Percentiles rank a stretch among this genome's conserved stretches.
phyloP scores from a whole-genome alignment of 148 eudicot genomes.

The Diospyros kaki region DNA sequence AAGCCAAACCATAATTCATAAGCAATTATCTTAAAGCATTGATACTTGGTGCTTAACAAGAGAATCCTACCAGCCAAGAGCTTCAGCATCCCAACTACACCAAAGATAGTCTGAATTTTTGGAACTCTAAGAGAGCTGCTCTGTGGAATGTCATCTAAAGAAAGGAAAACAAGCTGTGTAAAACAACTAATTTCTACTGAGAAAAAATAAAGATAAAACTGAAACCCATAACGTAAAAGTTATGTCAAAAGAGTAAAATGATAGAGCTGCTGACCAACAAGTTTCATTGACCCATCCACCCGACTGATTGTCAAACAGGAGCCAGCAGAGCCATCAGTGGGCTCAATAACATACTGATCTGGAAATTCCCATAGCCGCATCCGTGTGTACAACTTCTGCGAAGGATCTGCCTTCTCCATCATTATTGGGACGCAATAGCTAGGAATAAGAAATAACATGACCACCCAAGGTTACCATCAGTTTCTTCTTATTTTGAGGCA shows the following conservation, averaged over 20 bases:
- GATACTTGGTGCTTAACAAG: constrained; percentile 2
- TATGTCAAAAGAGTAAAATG: constrained; percentile 8
- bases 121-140: constrained; percentile 60
- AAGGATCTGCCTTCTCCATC: constrained; percentile 60
- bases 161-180: constrained; percentile 10
- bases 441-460: constrained; percentile 11
- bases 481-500: not conserved
- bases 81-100: constrained; percentile 83
- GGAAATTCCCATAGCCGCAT: constrained; percentile 95
- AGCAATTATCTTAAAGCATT: too few relatives aligned
- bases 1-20: not conserved
- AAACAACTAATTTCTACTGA: not conserved
- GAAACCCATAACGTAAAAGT: not conserved
- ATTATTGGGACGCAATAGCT: constrained; percentile 25
- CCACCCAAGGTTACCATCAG: not conserved
- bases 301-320: constrained; percentile 68
- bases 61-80: constrained; percentile 69
- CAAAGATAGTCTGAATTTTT: constrained; percentile 70
- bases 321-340: constrained; percentile 75
- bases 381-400: constrained; percentile 60
- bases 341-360: constrained; percentile 79
- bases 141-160: constrained; percentile 75
- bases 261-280: constrained; percentile 48
- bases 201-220: not conserved
- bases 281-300: constrained; percentile 74